Conservation (phyloP, 129 eudicot genomes). For the Heracleum sosnowskyi region DNA sequence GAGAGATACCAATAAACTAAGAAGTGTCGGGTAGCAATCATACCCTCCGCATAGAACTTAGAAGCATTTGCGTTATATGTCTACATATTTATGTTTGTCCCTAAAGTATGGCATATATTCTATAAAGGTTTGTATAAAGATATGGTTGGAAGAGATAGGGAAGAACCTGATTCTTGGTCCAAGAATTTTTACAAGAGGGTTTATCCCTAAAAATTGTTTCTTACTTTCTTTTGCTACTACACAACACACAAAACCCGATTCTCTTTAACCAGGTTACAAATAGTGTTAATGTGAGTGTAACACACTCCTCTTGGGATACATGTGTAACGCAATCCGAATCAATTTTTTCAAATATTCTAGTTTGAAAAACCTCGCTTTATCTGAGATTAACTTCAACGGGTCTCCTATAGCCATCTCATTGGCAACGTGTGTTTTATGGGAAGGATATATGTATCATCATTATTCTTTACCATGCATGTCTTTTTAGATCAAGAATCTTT, state of each 20-base stretch:
- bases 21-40: too few species aligned
- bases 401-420: not conserved
- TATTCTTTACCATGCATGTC: not conserved
- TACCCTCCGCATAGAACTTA: too few species aligned
- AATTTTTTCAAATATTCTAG: too few species aligned
- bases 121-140: not conserved
- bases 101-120: not conserved
- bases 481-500: not conserved
- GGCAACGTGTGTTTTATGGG: not conserved
- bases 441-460: not conserved
- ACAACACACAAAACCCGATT: not conserved
- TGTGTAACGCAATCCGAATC: too few species aligned
- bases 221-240: not conserved
- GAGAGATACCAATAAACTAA: too few species aligned
- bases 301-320: too few species aligned
- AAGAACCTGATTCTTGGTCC: slow-evolving; percentile 8
- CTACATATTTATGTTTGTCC: not conserved
- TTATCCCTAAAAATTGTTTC: not conserved
- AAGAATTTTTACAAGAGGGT: not conserved
- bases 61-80: too few species aligned
- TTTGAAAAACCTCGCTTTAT: too few species aligned
- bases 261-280: too few species aligned
- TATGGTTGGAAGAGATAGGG: not conserved
- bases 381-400: not conserved
- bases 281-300: too few species aligned